These are phyloP conservation scores for Austroboletus olivaceoglutinosus DNA, from an alignment of 1,284 basidiomycete genomes.

Conservation along the genomic window DNA sequence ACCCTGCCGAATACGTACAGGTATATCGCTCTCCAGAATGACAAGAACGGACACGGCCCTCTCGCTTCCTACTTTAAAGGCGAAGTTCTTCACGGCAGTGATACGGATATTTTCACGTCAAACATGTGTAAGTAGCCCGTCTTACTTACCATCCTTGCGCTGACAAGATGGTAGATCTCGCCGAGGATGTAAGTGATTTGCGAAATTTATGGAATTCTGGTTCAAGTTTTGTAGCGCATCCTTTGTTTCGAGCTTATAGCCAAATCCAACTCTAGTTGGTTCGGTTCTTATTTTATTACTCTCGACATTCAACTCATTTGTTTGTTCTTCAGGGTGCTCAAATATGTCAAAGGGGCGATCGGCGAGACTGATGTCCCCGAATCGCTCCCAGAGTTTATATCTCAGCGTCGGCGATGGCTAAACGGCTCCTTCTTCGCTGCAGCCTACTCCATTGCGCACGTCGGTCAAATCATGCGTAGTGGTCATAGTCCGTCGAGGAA, in stretches of 20 bases:
- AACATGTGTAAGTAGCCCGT: constrained; percentile 71
- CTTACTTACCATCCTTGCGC: constrained; percentile 3
- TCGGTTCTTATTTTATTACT: constrained; percentile 6
- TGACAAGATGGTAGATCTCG: constrained; percentile 55
- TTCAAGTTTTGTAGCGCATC: constrained; percentile 58
- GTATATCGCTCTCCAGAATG: constrained; percentile 89
- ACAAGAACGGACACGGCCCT: constrained; percentile 82
- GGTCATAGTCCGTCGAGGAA: constrained; percentile 85
- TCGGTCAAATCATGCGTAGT: constrained; percentile 80
- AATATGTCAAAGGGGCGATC: constrained; percentile 93
- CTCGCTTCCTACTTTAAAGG: constrained; percentile 97
- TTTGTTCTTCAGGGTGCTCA: constrained; percentile 67
- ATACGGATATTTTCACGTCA: constrained; percentile 94
- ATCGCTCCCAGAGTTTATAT: constrained; percentile 91
- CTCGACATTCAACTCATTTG: neutral
- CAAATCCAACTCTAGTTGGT: constrained; percentile 86
- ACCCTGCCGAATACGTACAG: constrained; percentile 31
- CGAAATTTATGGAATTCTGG: neutral
- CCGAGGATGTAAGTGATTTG: constrained; percentile 66
- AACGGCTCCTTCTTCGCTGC: constrained; percentile 97
- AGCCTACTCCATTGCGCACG: constrained; percentile 80
- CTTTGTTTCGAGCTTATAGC: constrained; percentile 97
- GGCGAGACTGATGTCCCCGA: constrained; percentile 98
- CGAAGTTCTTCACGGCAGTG: constrained; percentile 85
- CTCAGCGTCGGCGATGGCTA: constrained; percentile 87